phyloP scores from a whole-genome alignment of 345 rosid species.

The Eutrema yunnanense region DNA sequence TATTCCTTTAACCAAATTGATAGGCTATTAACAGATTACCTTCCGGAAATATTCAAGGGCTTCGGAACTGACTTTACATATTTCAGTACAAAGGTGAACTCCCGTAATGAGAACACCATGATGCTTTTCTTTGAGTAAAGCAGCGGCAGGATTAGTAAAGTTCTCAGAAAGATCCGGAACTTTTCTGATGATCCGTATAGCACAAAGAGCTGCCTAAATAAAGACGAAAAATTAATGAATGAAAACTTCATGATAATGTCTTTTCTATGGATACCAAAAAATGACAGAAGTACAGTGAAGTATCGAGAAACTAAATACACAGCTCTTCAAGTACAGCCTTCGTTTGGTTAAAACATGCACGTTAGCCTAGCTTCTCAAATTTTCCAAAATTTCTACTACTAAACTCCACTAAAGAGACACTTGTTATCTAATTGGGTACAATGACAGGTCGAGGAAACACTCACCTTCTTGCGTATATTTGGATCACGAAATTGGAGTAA shows the following conservation, averaged over 20 bases:
- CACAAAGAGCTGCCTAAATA: constrained; percentile 88
- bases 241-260: neutral
- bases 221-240: constrained; percentile 9
- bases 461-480: constrained; percentile 88
- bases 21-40: constrained; percentile 42
- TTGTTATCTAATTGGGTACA: neutral
- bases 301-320: neutral
- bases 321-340: neutral
- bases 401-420: neutral
- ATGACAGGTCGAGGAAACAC: constrained; percentile 13
- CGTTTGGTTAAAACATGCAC: neutral
- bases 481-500: constrained; percentile 95
- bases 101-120: constrained; percentile 95
- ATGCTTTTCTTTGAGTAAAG: constrained; percentile 92
- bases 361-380: neutral
- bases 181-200: constrained; percentile 86
- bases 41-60: constrained; percentile 82
- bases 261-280: neutral
- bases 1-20: neutral
- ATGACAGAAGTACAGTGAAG: neutral
- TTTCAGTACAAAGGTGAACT: constrained; percentile 86
- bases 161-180: constrained; percentile 97
- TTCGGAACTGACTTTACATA: constrained; percentile 80
- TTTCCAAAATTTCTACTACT: neutral
- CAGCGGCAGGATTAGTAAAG: constrained; percentile 74